Evolutionary conservation across 2,329 filamentous ascomycete genomes (phyloP).

Genomic region (Monosporascus sp.): DNA sequence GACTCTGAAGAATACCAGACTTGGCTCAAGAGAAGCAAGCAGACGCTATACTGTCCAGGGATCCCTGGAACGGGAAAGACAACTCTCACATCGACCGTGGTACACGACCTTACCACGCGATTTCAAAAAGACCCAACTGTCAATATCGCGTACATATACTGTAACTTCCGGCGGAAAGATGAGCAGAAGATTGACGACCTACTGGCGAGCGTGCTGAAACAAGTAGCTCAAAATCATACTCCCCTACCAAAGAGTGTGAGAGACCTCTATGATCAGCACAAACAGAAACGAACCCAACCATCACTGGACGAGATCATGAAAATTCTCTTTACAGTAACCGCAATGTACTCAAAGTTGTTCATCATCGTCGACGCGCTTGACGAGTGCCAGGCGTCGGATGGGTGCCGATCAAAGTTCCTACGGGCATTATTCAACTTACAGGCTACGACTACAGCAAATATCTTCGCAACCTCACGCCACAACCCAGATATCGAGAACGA

Average conservation of each 20-base stretch:
- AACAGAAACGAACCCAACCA: conserved; percentile 14
- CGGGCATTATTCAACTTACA: conserved; percentile 8
- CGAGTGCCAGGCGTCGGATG: conserved; percentile 7
- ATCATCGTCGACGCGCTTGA: conserved; percentile 16
- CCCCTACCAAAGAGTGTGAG: conserved; percentile 21
- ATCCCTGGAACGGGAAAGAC: conserved; percentile 44
- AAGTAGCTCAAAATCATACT: conserved; percentile 23
- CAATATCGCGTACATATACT: conserved; percentile 1
- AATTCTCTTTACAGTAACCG: conserved; percentile 9
- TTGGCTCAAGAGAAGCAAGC: conserved; percentile 6
- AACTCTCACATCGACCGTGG: conserved; percentile 34
- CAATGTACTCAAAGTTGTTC: conserved; percentile 16
- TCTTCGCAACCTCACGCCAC: conserved; percentile 13
- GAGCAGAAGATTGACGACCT: conserved; percentile 14
- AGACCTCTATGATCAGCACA: conserved; percentile 20
- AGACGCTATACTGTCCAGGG: conserved; percentile 27
- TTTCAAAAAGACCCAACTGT: conserved; percentile 9
- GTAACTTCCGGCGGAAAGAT: too few relatives aligned
- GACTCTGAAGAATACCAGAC: conserved; percentile 5
- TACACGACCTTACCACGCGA: conserved; percentile 31
- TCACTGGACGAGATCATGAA: conserved; percentile 14
- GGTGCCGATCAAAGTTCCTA: conserved; percentile 5
- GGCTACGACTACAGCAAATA: conserved; percentile 1
- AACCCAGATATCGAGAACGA: conserved; percentile 10
- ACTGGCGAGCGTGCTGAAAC: conserved; percentile 31